Conservation (phyloP, 2,329 filamentous ascomycete species). For the Botryotinia convoluta region DNA sequence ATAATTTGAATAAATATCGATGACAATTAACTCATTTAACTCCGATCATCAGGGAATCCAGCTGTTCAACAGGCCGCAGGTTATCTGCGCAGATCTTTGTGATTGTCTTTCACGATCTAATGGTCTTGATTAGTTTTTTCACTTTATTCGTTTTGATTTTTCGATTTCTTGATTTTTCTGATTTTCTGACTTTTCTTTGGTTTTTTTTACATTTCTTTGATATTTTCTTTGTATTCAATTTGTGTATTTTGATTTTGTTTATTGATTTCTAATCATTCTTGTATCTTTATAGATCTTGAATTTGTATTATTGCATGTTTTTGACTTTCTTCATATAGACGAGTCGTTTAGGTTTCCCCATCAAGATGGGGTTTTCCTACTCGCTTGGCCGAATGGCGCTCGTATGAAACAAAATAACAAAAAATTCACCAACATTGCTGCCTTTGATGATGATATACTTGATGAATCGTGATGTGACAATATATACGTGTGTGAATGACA, state of each 20-base stretch:
- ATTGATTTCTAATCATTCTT: neutral
- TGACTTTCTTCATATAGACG: neutral
- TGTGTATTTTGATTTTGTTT: neutral
- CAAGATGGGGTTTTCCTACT: neutral
- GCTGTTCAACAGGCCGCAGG: no score
- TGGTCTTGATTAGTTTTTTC: neutral
- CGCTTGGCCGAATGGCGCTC: slow-evolving; percentile 2
- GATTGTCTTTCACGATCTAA: no score
- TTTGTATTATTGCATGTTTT: neutral
- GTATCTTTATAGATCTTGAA: neutral
- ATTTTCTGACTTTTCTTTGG: no score
- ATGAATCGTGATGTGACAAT: neutral
- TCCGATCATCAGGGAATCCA: no score
- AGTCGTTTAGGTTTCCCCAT: slow-evolving; percentile 6
- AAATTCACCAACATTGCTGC: neutral
- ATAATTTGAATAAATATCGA: no score
- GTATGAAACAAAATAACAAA: neutral
- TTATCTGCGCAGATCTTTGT: no score
- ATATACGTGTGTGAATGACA: no score
- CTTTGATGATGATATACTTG: neutral
- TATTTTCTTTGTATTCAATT: neutral
- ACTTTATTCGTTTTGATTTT: no score
- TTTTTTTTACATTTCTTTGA: neutral
- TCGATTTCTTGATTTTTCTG: no score
- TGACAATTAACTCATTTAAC: no score